Base-by-base conservation (phyloP, 176 grass and related monocot genomes). In the Aegilops umbellulata region DNA sequence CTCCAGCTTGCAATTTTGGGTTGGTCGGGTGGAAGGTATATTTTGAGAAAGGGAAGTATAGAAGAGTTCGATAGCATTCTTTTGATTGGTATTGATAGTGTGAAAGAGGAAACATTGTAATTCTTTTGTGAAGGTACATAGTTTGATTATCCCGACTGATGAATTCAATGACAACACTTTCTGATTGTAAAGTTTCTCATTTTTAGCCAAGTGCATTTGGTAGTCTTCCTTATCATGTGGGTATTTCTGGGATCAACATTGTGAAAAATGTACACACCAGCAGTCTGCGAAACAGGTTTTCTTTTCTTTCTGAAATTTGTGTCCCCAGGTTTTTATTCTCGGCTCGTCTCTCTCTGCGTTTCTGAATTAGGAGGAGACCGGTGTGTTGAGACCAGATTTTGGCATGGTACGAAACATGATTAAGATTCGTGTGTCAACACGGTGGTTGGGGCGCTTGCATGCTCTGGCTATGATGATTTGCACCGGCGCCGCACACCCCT, bases 41-140 rank as follows among this genome's bases (percentile, higher is more conserved):
- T 30, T 83, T 58, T 46, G 72, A 13, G 75, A 78, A 64, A 82
- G 19, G 53, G 10, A 55, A 72, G 71, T 53, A 78, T 78, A 82
- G 53, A 85, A 71, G 25, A 82, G 13, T 34, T 8, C 6, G 23
- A 27, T 77, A 82, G 22, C 24, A 78, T 78, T 90, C 10, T 36
- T 85, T 86, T 39, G 53, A 86, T 90, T 74, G 49, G 38, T 77
- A 70, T 69, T 5, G 39, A 78, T 78, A 78, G 79, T 25, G 61
- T 86, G 71, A 8, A 62, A 82, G 51, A 82, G n/a, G 22, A 58
- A 36, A 63, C 47, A 71, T 25, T 90, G 71, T 86, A 55, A 39
- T 82, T 82, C 42, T 65, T 81, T 23, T 86, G 38, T 63, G 69
- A 2, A 55, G 72, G 46, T 46, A 77, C 26, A 69, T 24, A 69